phyloP scores from a whole-genome alignment of 2,329 filamentous ascomycete species.

The Boeremia lycopersici region DNA sequence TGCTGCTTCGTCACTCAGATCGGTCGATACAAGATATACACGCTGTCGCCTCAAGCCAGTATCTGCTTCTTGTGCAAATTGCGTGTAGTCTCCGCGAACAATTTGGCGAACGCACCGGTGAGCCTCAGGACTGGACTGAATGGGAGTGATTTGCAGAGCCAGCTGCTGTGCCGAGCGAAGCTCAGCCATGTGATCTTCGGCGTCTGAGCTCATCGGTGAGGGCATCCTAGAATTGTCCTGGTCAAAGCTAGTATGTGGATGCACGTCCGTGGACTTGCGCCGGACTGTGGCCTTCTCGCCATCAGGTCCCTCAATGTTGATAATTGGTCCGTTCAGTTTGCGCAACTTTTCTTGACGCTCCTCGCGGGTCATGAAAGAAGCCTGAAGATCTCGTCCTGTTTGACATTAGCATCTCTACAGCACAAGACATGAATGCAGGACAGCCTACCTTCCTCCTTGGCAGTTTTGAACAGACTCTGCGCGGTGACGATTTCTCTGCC shows the following conservation, averaged over 20 bases:
- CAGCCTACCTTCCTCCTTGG: constrained; percentile 76
- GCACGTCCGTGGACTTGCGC: constrained; percentile 60
- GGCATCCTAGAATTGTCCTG: constrained; percentile 63
- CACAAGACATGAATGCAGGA: not conserved
- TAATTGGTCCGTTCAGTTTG: constrained; percentile 70
- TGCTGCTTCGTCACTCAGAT: constrained; percentile 90
- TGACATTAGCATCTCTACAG: constrained; percentile 15
- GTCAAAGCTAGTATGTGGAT: constrained; percentile 86
- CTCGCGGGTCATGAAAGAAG: constrained; percentile 62
- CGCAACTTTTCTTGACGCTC: constrained; percentile 18
- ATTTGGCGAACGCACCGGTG: constrained; percentile 88
- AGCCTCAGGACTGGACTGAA: constrained; percentile 75
- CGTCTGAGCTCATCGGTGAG: constrained; percentile 78
- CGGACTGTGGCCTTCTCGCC: constrained; percentile 59
- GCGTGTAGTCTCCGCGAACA: constrained; percentile 82
- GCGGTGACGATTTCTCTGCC: constrained; percentile 51
- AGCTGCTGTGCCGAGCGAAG: constrained; percentile 88
- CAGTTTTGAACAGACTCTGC: constrained; percentile 71
- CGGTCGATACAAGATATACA: constrained; percentile 94
- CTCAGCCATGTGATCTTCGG: constrained; percentile 82
- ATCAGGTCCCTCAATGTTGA: constrained; percentile 67
- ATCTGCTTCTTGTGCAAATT: constrained; percentile 77
- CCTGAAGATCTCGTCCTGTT: constrained; percentile 56
- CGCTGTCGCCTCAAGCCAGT: constrained; percentile 79
- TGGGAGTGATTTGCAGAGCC: constrained; percentile 77